A percentile compares a stretch with the other conserved stretches of the same genome.
phyloP scores from a whole-genome alignment of 345 rosid genomes.

The Lepidium didymum region DNA sequence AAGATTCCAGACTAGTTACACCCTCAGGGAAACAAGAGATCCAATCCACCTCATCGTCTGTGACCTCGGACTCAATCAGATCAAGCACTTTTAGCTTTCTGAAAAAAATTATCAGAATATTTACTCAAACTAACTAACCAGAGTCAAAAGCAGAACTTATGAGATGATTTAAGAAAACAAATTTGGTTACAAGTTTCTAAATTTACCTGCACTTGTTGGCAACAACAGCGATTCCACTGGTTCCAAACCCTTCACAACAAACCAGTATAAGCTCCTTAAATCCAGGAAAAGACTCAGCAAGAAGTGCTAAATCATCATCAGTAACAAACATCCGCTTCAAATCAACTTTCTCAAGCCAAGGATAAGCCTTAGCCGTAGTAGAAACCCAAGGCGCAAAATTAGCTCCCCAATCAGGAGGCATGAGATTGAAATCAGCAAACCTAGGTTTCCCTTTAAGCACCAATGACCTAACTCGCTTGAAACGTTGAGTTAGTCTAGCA shows the following conservation, averaged over 20 bases:
- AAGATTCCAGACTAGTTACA: conserved; percentile 50
- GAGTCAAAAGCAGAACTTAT: neutral
- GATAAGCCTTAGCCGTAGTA: conserved; percentile 52
- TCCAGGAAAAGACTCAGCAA: conserved; percentile 51
- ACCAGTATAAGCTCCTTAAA: conserved; percentile 71
- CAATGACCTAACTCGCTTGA: conserved; percentile 52
- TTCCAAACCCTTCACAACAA: conserved; percentile 94
- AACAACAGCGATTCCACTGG: conserved; percentile 65
- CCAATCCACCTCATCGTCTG: conserved; percentile 72
- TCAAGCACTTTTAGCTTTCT: conserved; percentile 69
- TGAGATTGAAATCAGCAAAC: conserved; percentile 83
- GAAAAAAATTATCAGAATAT: conserved; percentile 18
- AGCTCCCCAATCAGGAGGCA: conserved; percentile 88
- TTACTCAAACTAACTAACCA: neutral
- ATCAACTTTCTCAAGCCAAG: conserved; percentile 72
- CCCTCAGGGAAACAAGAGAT: conserved; percentile 66
- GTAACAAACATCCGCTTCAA: conserved; percentile 80
- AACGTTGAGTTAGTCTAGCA: conserved; percentile 46
- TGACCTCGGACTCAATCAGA: conserved; percentile 72
- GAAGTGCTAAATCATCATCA: conserved; percentile 60
- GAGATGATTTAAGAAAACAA: neutral
- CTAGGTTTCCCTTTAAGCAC: conserved; percentile 80
- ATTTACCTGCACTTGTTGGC: conserved; percentile 65
- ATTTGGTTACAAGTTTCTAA: neutral
- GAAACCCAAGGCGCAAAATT: conserved; percentile 65